Conservation (phyloP, 2,329 filamentous ascomycete species). For the Saccharata proteae region DNA sequence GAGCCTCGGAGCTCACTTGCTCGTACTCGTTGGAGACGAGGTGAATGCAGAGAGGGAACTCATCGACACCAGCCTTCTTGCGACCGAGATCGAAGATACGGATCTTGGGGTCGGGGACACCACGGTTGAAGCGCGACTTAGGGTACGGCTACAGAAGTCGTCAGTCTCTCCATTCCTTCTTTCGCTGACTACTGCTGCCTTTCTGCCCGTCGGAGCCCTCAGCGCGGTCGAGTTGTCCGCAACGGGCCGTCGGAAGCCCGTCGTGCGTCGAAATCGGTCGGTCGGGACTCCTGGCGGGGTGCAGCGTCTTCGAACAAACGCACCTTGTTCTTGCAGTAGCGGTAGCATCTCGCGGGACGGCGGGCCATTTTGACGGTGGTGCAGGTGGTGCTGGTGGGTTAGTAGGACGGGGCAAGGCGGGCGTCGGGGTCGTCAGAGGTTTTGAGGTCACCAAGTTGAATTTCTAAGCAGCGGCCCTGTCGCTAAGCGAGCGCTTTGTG, state of each 20-base stretch:
- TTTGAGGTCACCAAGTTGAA: constrained; percentile 6
- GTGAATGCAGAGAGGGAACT: constrained; percentile 97
- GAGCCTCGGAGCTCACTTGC: constrained; percentile 98
- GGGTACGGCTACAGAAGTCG: constrained; percentile 63
- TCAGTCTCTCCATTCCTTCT: constrained; percentile 1
- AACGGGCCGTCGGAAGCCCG: background rate
- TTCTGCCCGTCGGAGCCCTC: too few species aligned
- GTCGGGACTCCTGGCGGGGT: background rate
- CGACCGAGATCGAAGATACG: constrained; percentile 98
- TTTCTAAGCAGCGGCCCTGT: constrained; percentile 7
- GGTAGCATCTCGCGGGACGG: constrained; percentile 98
- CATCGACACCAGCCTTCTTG: constrained; percentile 97
- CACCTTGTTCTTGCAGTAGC: constrained; percentile 99
- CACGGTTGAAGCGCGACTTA: constrained; percentile 99
- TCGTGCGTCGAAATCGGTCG: constrained; percentile 1
- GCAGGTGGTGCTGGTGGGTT: constrained; percentile 34
- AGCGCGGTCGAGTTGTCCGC: too few species aligned
- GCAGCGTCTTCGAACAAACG: constrained; percentile 28
- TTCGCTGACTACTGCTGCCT: too few species aligned
- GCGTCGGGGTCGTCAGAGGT: constrained; percentile 7
- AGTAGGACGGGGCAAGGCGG: constrained; percentile 3
- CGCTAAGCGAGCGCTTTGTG: constrained; percentile 5
- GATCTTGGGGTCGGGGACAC: constrained; percentile 74
- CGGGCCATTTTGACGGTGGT: constrained; percentile 84
- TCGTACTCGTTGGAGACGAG: constrained; percentile 99